Conservation (phyloP, 2,329 filamentous ascomycete species). For the Emmonsiellopsis sp. region DNA sequence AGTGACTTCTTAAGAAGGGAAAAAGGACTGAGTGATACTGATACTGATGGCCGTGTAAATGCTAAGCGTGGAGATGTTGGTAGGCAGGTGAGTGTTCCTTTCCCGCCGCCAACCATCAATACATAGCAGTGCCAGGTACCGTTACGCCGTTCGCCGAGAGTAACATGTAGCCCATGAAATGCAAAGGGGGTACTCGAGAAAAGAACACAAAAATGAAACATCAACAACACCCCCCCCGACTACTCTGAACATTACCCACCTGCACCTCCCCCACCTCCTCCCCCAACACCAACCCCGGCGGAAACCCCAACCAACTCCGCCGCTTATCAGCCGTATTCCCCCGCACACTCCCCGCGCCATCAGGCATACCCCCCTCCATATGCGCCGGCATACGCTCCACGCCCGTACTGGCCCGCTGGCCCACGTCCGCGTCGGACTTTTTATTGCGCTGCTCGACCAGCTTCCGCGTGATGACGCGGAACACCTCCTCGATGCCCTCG, state of each 20-base stretch:
- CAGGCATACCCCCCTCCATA: conserved; percentile 36
- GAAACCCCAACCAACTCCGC: conserved; percentile 57
- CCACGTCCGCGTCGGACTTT: conserved; percentile 42
- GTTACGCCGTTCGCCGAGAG: no score
- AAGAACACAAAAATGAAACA: background rate
- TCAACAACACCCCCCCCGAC: conserved; percentile 34
- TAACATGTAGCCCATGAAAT: no score
- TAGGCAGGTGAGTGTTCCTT: no score
- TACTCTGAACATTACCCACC: conserved; percentile 25
- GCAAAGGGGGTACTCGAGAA: no score
- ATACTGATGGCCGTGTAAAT: no score
- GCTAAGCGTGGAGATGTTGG: no score
- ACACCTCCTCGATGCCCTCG: conserved; percentile 94
- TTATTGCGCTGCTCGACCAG: conserved; percentile 62
- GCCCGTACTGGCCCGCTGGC: conserved; percentile 39
- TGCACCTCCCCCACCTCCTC: conserved; percentile 22
- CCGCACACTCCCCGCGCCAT: conserved; percentile 51
- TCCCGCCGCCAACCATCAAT: no score
- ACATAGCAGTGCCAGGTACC: no score
- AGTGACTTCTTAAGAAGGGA: no score
- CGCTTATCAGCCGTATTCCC: conserved; percentile 51
- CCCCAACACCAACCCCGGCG: conserved; percentile 35
- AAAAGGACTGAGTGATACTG: no score
- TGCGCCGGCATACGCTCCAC: conserved; percentile 33
- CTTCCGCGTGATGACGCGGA: conserved; percentile 81